These are phyloP conservation scores for Hanseniaspora sp. DNA, from an alignment of 1,139 yeast genomes.

Conservation along the genomic window DNA sequence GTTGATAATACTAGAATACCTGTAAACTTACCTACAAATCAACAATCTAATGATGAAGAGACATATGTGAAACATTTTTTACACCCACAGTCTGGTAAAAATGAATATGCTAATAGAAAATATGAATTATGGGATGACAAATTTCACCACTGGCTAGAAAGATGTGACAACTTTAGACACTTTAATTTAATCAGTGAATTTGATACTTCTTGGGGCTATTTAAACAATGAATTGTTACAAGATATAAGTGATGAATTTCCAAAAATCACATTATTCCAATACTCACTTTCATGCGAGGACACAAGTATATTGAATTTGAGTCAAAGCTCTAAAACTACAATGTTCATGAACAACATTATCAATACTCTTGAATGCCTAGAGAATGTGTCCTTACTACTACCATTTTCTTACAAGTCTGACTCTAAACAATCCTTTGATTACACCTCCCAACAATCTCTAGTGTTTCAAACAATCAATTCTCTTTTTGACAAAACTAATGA, in stretches of 20 bases:
- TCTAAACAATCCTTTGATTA: neutral
- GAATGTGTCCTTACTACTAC: slow-evolving; percentile 26
- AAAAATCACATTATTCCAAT: slow-evolving; percentile 42
- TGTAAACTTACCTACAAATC: neutral
- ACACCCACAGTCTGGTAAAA: slow-evolving; percentile 38
- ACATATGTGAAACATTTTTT: slow-evolving; percentile 29
- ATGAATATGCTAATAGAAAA: slow-evolving; percentile 35
- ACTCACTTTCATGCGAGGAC: slow-evolving; percentile 32
- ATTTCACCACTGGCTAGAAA: slow-evolving; percentile 59
- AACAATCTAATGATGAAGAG: slow-evolving; percentile 21
- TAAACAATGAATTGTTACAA: slow-evolving; percentile 42
- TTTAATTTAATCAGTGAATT: slow-evolving; percentile 55
- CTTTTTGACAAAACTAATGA: slow-evolving; percentile 12
- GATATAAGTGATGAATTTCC: slow-evolving; percentile 64
- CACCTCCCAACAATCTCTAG: slow-evolving; percentile 5
- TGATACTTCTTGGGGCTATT: slow-evolving; percentile 81
- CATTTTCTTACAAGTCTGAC: slow-evolving; percentile 19
- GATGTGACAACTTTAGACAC: slow-evolving; percentile 65
- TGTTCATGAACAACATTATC: slow-evolving; percentile 23
- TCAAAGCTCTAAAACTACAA: slow-evolving; percentile 15
- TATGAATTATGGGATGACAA: slow-evolving; percentile 46
- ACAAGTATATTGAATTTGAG: slow-evolving; percentile 22
- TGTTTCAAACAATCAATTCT: slow-evolving; percentile 15
- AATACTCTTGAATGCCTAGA: slow-evolving; percentile 22
- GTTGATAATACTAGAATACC: slow-evolving; percentile 13